Percentiles rank a stretch among this genome's conserved stretches.
Conservation (phyloP, 257 asterid genomes). For the Solanum lycopersicoides region DNA sequence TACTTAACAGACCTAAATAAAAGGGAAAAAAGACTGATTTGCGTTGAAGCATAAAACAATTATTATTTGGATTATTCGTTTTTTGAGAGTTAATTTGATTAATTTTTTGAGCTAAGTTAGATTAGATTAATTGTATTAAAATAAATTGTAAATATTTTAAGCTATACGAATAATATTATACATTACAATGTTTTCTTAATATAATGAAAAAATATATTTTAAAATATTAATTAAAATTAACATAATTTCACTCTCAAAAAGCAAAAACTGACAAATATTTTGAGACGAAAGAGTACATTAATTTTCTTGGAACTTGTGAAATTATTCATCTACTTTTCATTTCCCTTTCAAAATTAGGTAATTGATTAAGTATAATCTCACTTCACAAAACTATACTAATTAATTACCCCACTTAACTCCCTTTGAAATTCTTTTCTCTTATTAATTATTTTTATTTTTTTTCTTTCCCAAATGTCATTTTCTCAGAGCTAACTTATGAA, state of each 20-base stretch:
- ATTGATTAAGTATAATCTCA: not conserved
- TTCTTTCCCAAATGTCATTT: not conserved
- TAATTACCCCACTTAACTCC: not conserved
- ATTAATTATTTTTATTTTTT: not conserved
- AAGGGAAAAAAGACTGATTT: not conserved
- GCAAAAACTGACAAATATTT: not conserved
- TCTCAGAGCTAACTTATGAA: not conserved
- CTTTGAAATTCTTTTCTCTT: not conserved
- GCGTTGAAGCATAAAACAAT: not conserved
- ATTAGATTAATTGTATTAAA: not conserved
- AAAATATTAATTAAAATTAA: not conserved
- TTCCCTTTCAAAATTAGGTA: not conserved
- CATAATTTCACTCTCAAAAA: fast-evolving
- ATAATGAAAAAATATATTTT: not conserved
- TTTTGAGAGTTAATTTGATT: not conserved
- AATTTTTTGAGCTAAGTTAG: not conserved
- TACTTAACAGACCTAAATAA: not conserved
- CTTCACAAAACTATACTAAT: not conserved
- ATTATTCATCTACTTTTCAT: not conserved
- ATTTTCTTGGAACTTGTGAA: not conserved
- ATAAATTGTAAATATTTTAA: not conserved
- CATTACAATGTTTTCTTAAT: fast-evolving
- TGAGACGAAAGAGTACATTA: not conserved
- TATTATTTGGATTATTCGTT: not conserved
- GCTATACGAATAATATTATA: not conserved